phyloP scores from a whole-genome alignment of 352 stramenopile genomes.

The Phytophthora quininea region DNA sequence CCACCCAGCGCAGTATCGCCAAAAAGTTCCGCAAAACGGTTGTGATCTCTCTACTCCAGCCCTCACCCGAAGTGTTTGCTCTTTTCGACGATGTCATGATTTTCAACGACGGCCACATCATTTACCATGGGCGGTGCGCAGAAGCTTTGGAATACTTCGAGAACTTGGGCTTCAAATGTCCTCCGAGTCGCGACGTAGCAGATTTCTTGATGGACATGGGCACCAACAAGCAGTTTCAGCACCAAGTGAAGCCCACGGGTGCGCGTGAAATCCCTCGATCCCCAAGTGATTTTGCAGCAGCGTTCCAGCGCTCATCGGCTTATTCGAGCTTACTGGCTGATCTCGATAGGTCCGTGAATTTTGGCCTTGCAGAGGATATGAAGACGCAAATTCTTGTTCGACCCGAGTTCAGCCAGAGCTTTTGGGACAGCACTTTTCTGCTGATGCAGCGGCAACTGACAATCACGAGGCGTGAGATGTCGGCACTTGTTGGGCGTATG shows the following conservation, averaged over 20 bases:
- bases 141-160: conserved; percentile 6
- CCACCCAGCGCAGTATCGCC: background rate
- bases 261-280: background rate
- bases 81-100: conserved; percentile 52
- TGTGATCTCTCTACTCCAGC: conserved; percentile 52
- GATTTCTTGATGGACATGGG: conserved; percentile 87
- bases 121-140: conserved; percentile 51
- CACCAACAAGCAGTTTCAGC: conserved; percentile 27
- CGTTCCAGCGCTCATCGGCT: conserved; percentile 40
- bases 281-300: conserved; percentile 31
- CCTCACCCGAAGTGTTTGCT: conserved; percentile 45
- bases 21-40: conserved; percentile 38
- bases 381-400: background rate
- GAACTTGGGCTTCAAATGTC: conserved; percentile 19
- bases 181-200: conserved; percentile 66
- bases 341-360: background rate
- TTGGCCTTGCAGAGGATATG: conserved; percentile 3
- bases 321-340: background rate
- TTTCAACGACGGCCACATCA: conserved; percentile 73
- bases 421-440: conserved; percentile 11
- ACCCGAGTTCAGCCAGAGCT: conserved; percentile 23
- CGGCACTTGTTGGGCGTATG: conserved; percentile 15
- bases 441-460: conserved; percentile 27
- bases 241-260: conserved; percentile 9
- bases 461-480: conserved; percentile 20